A percentile compares a stretch with the other conserved stretches of the same genome.
Evolutionary conservation across 176 grass and related monocot genomes (phyloP).

Genomic region (Tillandsia fasciculata): DNA sequence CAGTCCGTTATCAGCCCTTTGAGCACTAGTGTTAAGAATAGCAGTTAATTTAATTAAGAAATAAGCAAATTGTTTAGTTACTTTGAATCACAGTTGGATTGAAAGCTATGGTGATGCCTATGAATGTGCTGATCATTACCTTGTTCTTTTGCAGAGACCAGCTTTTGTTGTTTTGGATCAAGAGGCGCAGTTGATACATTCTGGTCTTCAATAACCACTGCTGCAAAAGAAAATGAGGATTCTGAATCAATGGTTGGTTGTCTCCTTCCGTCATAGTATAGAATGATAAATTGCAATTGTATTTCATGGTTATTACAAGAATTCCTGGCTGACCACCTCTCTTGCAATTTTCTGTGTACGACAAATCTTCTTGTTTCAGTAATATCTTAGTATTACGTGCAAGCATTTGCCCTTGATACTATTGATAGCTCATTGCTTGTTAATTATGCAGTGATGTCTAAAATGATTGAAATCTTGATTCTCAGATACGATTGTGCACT

Average conservation of each 20-base stretch:
- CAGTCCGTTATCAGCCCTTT: constrained; percentile 16
- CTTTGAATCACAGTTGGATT: constrained; percentile 30
- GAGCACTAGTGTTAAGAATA: constrained; percentile 17
- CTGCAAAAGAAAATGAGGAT: constrained; percentile 16
- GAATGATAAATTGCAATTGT: not conserved
- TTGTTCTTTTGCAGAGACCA: constrained; percentile 52
- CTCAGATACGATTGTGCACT: constrained; percentile 38
- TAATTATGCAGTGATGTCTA: constrained; percentile 8
- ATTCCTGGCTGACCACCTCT: not conserved
- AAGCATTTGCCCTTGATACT: not conserved
- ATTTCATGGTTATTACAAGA: not conserved
- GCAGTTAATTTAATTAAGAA: constrained; percentile 16
- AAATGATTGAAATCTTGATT: constrained; percentile 12
- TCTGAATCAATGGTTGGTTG: constrained; percentile 34
- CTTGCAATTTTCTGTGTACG: not conserved
- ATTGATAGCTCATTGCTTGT: not conserved
- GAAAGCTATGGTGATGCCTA: constrained; percentile 28
- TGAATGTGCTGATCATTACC: constrained; percentile 33
- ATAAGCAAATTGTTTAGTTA: constrained; percentile 9
- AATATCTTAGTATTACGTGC: not conserved
- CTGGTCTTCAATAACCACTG: constrained; percentile 12
- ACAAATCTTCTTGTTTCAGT: not conserved
- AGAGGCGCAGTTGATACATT: constrained; percentile 23
- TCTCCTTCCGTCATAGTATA: constrained; percentile 7
- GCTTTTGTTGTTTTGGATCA: constrained; percentile 32